Base-by-base conservation (phyloP, 2,329 filamentous ascomycete species). In the Macroventuria anomochaeta region DNA sequence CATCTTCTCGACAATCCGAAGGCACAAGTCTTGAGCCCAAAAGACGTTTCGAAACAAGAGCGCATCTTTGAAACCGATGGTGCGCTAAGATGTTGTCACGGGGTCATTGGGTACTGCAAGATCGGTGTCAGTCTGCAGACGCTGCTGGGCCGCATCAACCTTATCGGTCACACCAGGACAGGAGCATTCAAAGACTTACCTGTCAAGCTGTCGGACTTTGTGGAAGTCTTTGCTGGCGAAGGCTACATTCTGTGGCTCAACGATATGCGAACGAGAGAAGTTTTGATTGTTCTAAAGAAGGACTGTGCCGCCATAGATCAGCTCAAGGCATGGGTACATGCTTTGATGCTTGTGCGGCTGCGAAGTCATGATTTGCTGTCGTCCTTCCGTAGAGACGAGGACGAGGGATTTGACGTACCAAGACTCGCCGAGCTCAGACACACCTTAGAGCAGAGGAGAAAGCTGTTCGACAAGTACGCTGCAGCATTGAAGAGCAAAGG, bases 231-330 rank as follows among this genome's bases (percentile, higher is more conserved):
- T 71, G 57, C 70, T 3, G 55, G 77, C 2, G 79, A 85, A 52
- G 69, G 76, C 17, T 90, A 90, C 67, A 77, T 91, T 21, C 77
- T 93, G 57, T 87, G 83, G 77, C 80, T 17, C 18, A 11, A 25
- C 7, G 46, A 69, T 33, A 69, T 63, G 74, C 21, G 34, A 23
- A 48, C 50, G 15, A 28, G 39, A 6, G 75, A 78, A 52, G 80
- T 76, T 31, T 79, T 80, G 33, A 87, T 93, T 57, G 81, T 87
- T 10, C 71, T 93, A 38, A 91, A 90, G 71, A 79, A 83, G 47
- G 79, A 75, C 2, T 81, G 80, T 17, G 75, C 75, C 2, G 69
- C 82, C 11, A 65, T 64, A 18, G 75, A 80, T 17, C 82, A 88
- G 56, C 71, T 89, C 7, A 81, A 81, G 62, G 85, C 84, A 23